Percentiles rank a stretch among this genome's conserved stretches.
Evolutionary conservation across 495 filamentous ascomycete species (phyloP).

Genomic region (Neurospora sp.): DNA sequence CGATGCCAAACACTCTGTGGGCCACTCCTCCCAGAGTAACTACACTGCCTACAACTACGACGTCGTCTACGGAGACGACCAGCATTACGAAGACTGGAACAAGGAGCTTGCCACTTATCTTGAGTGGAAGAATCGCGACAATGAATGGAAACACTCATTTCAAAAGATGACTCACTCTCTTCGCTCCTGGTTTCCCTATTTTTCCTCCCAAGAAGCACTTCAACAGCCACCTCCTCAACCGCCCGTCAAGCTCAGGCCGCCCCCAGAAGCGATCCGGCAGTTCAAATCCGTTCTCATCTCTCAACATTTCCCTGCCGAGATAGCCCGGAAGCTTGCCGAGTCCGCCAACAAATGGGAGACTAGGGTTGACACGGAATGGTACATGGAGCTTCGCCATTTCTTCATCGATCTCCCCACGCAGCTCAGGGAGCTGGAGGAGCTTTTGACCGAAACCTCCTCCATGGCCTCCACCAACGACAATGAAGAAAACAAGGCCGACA

Average conservation of each 20-base stretch:
- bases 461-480: not conserved
- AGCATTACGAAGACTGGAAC: not conserved
- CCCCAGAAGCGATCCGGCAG: not conserved
- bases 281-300: not conserved
- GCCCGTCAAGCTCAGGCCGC: not conserved
- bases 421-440: not conserved
- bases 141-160: not conserved
- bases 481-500: not conserved
- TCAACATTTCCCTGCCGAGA: not conserved
- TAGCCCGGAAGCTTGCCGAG: not conserved
- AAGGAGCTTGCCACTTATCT: not conserved
- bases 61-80: not conserved
- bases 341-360: not conserved
- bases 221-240: not conserved
- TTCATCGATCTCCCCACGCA: not conserved
- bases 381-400: not conserved
- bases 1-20: not conserved
- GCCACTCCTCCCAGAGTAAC: not conserved
- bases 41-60: not conserved
- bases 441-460: not conserved
- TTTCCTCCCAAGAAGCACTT: not conserved
- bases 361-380: not conserved
- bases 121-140: not conserved
- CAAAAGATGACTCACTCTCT: not conserved
- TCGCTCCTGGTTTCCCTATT: not conserved